phyloP scores from a whole-genome alignment of 192 early-diverging fungal species.

The Entrophospora sp. region DNA sequence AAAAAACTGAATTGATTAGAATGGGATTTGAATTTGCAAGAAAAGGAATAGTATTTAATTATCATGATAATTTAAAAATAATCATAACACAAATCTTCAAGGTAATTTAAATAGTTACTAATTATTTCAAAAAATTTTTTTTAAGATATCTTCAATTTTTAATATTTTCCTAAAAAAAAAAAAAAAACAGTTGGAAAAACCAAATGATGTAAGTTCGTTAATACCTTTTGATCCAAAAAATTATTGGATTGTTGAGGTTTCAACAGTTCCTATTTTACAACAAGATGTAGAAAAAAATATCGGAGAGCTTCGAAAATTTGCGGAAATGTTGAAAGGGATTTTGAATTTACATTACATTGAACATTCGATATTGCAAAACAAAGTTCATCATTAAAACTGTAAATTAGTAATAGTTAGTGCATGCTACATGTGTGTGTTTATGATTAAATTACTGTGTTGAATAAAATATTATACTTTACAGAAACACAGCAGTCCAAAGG shows the following conservation, averaged over 20 bases:
- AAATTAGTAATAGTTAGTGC: no score
- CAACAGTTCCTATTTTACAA: slow-evolving; percentile 38
- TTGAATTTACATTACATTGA: slow-evolving; percentile 15
- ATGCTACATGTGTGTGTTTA: no score
- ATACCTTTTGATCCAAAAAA: slow-evolving; percentile 35
- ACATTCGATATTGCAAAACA: slow-evolving; percentile 16
- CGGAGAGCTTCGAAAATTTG: slow-evolving; percentile 44
- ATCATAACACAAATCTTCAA: slow-evolving; percentile 52
- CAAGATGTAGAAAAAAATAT: slow-evolving; percentile 45
- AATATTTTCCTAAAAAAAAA: not conserved
- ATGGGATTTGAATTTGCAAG: slow-evolving; percentile 58
- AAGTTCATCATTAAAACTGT: slow-evolving; percentile 12
- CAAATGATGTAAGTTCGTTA: slow-evolving; percentile 38
- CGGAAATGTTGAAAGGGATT: slow-evolving; percentile 23
- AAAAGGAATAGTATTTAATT: slow-evolving; percentile 54
- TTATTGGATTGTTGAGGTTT: slow-evolving; percentile 56
- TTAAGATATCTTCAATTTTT: not conserved
- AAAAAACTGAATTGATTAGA: no score
- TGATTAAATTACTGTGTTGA: no score
- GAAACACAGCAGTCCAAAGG: no score
- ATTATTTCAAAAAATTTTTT: no score
- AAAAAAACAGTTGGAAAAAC: slow-evolving; percentile 27
- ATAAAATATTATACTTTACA: no score
- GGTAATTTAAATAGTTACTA: no score
- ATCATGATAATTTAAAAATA: slow-evolving; percentile 44